Percentiles rank a stretch among this genome's conserved stretches.
phyloP scores from a whole-genome alignment of 1,139 yeast species.

The Candida sanyaensis region DNA sequence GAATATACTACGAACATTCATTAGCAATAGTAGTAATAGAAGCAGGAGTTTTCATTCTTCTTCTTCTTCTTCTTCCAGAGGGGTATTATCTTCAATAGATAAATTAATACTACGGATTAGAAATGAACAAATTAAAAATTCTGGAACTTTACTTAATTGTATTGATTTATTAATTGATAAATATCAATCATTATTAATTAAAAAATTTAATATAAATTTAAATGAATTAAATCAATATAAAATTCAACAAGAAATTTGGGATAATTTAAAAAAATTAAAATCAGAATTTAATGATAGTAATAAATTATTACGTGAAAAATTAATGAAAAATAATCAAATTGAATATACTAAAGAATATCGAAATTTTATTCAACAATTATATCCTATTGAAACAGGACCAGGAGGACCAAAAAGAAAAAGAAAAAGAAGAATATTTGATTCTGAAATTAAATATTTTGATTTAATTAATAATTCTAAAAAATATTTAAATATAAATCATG shows the following conservation, averaged over 20 bases:
- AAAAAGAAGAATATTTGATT: constrained; percentile 1
- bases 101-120: constrained; percentile 7
- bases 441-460: constrained; percentile 9
- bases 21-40: background rate
- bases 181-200: constrained; percentile 12
- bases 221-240: constrained; percentile 6
- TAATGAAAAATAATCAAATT: constrained; percentile 1
- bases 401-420: too few relatives aligned
- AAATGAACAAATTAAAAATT: constrained; percentile 9
- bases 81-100: constrained; percentile 6
- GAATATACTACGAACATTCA: constrained; percentile 8
- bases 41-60: too few relatives aligned
- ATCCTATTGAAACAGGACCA: too few relatives aligned
- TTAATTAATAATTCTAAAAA: constrained; percentile 15
- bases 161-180: constrained; percentile 16
- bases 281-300: constrained; percentile 1
- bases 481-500: constrained; percentile 25
- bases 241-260: constrained; percentile 14
- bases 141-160: constrained; percentile 14
- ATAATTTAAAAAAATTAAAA: constrained; percentile 8
- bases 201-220: constrained; percentile 10
- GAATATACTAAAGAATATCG: constrained; percentile 9
- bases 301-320: constrained; percentile 3
- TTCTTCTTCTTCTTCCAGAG: background rate
- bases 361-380: constrained; percentile 34